Base-by-base conservation (phyloP, 768 basidiomycete species). In the Floccularia luteovirens region DNA sequence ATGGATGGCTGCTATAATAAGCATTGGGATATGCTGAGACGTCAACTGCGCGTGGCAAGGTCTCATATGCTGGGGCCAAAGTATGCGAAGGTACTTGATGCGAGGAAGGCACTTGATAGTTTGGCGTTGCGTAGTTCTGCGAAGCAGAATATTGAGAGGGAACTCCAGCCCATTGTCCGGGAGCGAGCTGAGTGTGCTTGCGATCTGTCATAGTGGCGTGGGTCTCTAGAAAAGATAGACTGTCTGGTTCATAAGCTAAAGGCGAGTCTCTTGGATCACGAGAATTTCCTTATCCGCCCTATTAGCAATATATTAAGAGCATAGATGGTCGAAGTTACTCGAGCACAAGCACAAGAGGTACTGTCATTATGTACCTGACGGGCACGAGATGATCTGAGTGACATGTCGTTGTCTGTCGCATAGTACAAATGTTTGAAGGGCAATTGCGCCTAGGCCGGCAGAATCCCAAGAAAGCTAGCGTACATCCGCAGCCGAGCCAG, bases 101-200 rank as follows among this genome's bases (percentile, higher is more conserved):
- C 44, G 47, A 5, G 39, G 37, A 40, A 12, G 48, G 33, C 43
- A 49, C 43, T 39, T 52, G 54, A 48, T 55, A 58, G 5, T 47
- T 45, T 30, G 45, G 50, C 24, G 58, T 42, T 13, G 58, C 43
- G 38, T 61, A 60, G 38, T 54, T 39, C 44, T 51, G 49, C 37
- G 48, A 41, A 19, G 46, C 37, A 37, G 57, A 50, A 47, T 63
- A 62, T 42, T 61, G 60, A 36, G 62, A 60, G 31, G 54, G 45
- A 30, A 41, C 47, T 31, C 47, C 44, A 45, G 48, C 60, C 66
- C 68, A 71, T 31, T 68, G 60, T 33, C 43, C 47, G 32, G 60
- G 44, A 38, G 64, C 48, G 48, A 57, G 57, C 51, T 69, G 61
- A 37, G 56, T 46, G 41, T 48, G 55, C 46, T 54, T 54, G 39